phyloP scores from a whole-genome alignment of 2,329 filamentous ascomycete species.

The Neonectria magnoliae region DNA sequence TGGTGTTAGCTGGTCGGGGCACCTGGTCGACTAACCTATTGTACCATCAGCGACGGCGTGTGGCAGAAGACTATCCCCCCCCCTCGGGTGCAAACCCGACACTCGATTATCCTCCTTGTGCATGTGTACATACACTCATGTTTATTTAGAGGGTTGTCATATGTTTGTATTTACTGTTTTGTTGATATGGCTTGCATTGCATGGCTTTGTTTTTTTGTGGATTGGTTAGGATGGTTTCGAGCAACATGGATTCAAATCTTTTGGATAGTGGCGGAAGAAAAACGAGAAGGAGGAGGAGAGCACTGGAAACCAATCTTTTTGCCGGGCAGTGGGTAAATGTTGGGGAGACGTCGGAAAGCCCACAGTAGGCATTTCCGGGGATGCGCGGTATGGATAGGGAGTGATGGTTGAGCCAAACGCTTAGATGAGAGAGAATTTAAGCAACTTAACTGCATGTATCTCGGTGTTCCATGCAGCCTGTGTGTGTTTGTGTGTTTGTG shows the following conservation, averaged over 20 bases:
- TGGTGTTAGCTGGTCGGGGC: constrained; percentile 20
- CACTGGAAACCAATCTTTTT: constrained; percentile 13
- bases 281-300: constrained; percentile 34
- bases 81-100: constrained; percentile 37
- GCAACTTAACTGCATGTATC: constrained; percentile 2
- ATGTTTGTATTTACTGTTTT: constrained; percentile 10
- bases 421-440: constrained; percentile 13
- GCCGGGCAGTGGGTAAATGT: constrained; percentile 5
- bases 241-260: constrained; percentile 29
- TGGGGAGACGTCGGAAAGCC: constrained; percentile 16
- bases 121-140: constrained; percentile 36
- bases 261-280: constrained; percentile 26
- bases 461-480: background rate
- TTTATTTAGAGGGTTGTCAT: constrained; percentile 22
- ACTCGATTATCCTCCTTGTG: constrained; percentile 29
- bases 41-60: constrained; percentile 34
- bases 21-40: constrained; percentile 26
- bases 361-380: constrained; percentile 5
- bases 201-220: constrained; percentile 25
- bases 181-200: constrained; percentile 38
- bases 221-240: constrained; percentile 26
- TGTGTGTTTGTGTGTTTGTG: too few relatives aligned
- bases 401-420: constrained; percentile 9
- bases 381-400: background rate
- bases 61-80: constrained; percentile 35